Percentiles rank a stretch among this genome's conserved stretches.
These are phyloP conservation scores for Colletotrichum camelliae DNA, from an alignment of 2,329 filamentous ascomycete species.

Conservation along the genomic window DNA sequence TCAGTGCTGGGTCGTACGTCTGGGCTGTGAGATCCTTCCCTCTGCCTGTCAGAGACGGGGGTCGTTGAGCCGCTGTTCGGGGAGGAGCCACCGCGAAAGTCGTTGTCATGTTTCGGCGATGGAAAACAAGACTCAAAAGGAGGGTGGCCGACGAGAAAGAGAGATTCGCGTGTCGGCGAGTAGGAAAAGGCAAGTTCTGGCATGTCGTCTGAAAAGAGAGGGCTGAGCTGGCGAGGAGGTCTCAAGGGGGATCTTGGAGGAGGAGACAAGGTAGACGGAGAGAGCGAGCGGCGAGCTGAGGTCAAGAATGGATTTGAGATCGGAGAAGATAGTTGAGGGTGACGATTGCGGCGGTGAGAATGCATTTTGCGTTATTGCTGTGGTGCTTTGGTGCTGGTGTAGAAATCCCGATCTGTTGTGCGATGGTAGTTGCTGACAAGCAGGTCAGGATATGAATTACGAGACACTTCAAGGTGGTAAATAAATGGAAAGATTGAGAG, in stretches of 20 bases:
- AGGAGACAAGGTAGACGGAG: background rate
- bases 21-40: background rate
- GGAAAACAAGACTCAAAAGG: background rate
- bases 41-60: background rate
- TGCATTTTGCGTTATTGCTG: background rate
- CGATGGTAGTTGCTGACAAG: background rate
- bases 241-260: background rate
- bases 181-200: background rate
- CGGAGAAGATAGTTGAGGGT: background rate
- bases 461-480: background rate
- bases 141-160: background rate
- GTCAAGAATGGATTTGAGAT: background rate
- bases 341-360: constrained; percentile 8
- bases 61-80: background rate
- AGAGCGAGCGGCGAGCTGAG: background rate
- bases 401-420: background rate
- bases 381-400: background rate
- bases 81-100: background rate
- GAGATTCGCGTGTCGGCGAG: background rate
- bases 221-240: background rate
- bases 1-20: background rate
- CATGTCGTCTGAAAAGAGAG: background rate
- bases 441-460: background rate
- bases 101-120: background rate
- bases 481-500: background rate